phyloP scores from a whole-genome alignment of 805 yeast species.

The Candida sithepensis region DNA sequence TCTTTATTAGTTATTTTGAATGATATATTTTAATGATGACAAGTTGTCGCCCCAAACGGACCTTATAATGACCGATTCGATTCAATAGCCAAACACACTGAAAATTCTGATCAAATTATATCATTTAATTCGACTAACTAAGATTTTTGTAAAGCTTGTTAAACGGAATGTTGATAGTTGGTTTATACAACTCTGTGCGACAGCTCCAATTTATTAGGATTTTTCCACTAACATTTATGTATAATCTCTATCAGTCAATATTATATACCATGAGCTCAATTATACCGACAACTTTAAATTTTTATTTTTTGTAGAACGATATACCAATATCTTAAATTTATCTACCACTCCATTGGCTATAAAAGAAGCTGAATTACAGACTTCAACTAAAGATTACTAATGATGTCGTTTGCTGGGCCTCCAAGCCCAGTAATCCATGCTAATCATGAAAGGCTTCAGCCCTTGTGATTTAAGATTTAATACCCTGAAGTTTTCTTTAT shows the following conservation, averaged over 20 bases:
- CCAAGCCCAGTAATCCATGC: slow-evolving; percentile 40
- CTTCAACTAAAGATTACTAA: slow-evolving; percentile 22
- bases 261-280: not conserved
- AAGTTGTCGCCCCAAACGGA: slow-evolving; percentile 77
- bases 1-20: not conserved
- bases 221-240: not conserved
- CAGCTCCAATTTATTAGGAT: not conserved
- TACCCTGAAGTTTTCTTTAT: not conserved
- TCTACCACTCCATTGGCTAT: not conserved
- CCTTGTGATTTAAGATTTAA: slow-evolving; percentile 34
- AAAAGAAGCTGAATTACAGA: not conserved
- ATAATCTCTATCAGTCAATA: not conserved
- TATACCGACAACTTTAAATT: not conserved
- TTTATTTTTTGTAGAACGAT: no score
- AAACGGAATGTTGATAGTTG: no score
- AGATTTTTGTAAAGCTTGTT: not conserved
- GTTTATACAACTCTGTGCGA: no score
- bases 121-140: not conserved
- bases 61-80: slow-evolving; percentile 62
- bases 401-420: slow-evolving; percentile 37
- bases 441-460: slow-evolving; percentile 46
- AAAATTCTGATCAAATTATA: slow-evolving; percentile 50
- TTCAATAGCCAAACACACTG: slow-evolving; percentile 58
- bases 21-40: slow-evolving; percentile 46
- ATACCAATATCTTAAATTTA: not conserved